Base-by-base conservation (phyloP, 768 basidiomycete species). In the Amanita rubescens region DNA sequence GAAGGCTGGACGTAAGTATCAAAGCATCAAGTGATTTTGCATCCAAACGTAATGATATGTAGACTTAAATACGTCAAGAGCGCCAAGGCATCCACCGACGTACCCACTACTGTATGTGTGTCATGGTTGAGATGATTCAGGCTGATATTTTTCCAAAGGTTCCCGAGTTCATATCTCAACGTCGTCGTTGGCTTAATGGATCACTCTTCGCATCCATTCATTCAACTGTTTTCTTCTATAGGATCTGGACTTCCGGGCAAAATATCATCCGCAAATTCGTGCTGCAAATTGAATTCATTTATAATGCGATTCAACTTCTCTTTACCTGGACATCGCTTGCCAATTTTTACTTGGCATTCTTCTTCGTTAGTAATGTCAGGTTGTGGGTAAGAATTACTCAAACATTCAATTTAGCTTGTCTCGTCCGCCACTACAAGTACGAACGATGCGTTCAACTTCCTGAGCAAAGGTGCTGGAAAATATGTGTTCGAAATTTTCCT, bases 81-180 rank as follows among this genome's bases (percentile, higher is more conserved):
- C 61, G 94, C 94, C 14, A 93, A 94, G 59, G 94, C 93, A 0
- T 80, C 93, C 39, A 97, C 94, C n/a, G 94, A 98, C 70, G 94
- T 95, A 3, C 94, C 94, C 30, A 87, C 91, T 34, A 77, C 82
- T 17, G 84, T 83, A 73, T 63, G 17, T 42, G 20, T 44, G 49
- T 33, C 2, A 55, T 25, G n/a, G 43, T 33, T 34, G 32, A 25
- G n/a, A 37, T 25, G 17, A 22, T 51, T 46, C 48, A 47, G 27
- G 20, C 50, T 56, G 14, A 32, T 46, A 49, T 8, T 14, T 49
- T 14, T 33, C 51, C 42, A 17, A 49, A 82, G 78, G 81, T 95
- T 48, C 82, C 94, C 12, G 94, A 96, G 65, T 95, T 95, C 71
- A 96, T 95, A 58, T 92, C 90, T 2, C 94, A 97, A 64, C 85